Conservation (phyloP, 306 rosid genomes). For the Cyamopsis tetragonoloba region DNA sequence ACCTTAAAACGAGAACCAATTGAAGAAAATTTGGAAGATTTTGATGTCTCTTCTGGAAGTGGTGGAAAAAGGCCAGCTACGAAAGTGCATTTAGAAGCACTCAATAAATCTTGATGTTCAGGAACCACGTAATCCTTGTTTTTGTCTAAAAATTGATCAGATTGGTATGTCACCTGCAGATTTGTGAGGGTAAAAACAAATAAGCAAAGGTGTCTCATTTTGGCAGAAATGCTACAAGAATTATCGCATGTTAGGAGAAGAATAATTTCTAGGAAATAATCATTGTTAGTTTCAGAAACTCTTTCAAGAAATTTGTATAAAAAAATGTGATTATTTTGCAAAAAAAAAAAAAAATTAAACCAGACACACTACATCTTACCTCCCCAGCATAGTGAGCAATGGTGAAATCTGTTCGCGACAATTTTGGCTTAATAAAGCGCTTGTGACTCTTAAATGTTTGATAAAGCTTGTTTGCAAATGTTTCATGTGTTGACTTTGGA, state of each 20-base stretch:
- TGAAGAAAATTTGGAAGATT: conserved; percentile 96
- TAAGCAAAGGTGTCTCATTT: conserved; percentile 4
- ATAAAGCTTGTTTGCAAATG: conserved; percentile 93
- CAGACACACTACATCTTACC: no score
- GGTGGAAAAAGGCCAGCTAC: conserved; percentile 98
- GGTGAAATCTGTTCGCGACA: conserved; percentile 89
- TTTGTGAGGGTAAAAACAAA: conserved; percentile 24
- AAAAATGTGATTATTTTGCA: no score
- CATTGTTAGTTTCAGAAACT: no score
- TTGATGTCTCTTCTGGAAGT: conserved; percentile 85
- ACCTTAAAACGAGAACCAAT: conserved; percentile 99
- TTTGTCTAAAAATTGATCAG: conserved; percentile 95
- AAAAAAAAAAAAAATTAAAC: no score
- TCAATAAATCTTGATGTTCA: conserved; percentile 90
- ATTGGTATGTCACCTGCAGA: conserved; percentile 83
- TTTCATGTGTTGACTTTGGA: conserved; percentile 98
- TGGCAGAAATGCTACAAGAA: conserved; percentile 19
- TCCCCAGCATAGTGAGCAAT: conserved; percentile 98
- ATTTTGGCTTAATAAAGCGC: conserved; percentile 96
- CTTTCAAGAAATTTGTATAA: no score
- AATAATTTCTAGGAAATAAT: no score
- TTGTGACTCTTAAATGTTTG: conserved; percentile 82
- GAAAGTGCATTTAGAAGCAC: conserved; percentile 86
- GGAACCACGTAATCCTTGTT: conserved; percentile 96
- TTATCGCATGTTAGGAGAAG: no score